Evolutionary conservation across 495 filamentous ascomycete species (phyloP), one percentile per base, ranked within the genome.

Genomic region (Podospora pseudopauciseta): DNA sequence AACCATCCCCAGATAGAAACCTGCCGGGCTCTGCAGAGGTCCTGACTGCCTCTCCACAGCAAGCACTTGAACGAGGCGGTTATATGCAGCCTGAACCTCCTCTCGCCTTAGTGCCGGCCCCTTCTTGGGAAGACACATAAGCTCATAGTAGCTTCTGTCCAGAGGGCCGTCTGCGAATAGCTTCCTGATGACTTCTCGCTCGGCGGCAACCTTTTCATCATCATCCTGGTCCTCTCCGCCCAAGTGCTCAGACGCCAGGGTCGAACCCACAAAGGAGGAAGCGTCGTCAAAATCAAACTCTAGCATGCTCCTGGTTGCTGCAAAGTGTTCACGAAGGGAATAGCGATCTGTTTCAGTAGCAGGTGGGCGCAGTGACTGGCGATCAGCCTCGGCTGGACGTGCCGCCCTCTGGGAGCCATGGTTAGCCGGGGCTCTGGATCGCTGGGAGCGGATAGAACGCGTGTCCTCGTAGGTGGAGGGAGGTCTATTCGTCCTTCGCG

Each of bases 41-140:
- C 80, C 64, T 2, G 86, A 84, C 65, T 87, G 86, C 65, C 84
- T 86, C 69, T 89, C 87, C 13, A 86, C 84, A 65, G 87, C 84
- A 62, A 89, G 86, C 57, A 81, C 81, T n/a, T 85, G 81, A 26
- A 82, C 82, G 30, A 88, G 78, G 15, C 78, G 80, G 44, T 79
- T 80, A 68, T 86, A 87, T 13, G 85, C 83, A 20, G 78, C 80
- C 34, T 82, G 82, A 66, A 89, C 84, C 28, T 86, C 79, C 26
- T 80, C 70, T 5, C 82, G 77, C 32, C 83, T 81, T 3, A 86
- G 80, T 0, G 80, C 73, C 9, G 83, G 80, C 0, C 79, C 71
- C 57, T 76, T 77, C 5, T 81, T 73, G 28, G n/a, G 9, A 19
- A 87, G 78, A 18, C 83, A 83, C n/a, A 87, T 75, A 32, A 86